Evolutionary conservation across 2,329 filamentous ascomycete species (phyloP).

Genomic region (Cyclaneusma minus): DNA sequence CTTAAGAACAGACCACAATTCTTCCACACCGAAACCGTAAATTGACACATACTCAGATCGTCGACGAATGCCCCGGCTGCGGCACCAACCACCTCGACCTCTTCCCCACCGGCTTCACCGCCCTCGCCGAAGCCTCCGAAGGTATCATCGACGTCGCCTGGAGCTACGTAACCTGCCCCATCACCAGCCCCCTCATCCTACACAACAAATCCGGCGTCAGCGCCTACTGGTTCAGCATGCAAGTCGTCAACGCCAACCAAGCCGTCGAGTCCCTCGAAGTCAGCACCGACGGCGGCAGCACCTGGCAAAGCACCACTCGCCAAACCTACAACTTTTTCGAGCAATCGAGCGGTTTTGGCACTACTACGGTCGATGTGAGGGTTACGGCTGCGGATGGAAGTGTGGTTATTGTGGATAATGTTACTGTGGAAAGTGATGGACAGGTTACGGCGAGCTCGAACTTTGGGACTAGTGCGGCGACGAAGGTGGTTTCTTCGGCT

Average conservation of each 20-base stretch:
- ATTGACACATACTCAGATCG: constrained; percentile 23
- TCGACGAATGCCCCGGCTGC: constrained; percentile 41
- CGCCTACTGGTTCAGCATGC: constrained; percentile 41
- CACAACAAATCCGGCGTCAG: constrained; percentile 37
- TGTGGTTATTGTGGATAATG: constrained; percentile 32
- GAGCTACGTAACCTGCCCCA: constrained; percentile 33
- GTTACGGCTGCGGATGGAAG: constrained; percentile 37
- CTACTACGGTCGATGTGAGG: constrained; percentile 34
- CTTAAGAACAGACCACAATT: too few species aligned
- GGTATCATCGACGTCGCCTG: constrained; percentile 34
- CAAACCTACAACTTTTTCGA: constrained; percentile 47
- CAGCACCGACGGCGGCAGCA: constrained; percentile 39
- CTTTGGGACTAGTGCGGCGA: too few species aligned
- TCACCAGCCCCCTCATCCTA: constrained; percentile 30
- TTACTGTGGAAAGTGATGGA: constrained; percentile 22
- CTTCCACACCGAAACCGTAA: not conserved
- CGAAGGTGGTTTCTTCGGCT: too few species aligned
- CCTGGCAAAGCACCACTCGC: constrained; percentile 40
- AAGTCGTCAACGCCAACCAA: constrained; percentile 47
- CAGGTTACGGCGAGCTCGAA: constrained; percentile 11
- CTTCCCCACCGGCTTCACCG: constrained; percentile 32
- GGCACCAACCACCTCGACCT: constrained; percentile 37
- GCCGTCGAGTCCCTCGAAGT: constrained; percentile 41
- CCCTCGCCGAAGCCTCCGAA: constrained; percentile 25
- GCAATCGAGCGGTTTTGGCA: constrained; percentile 38